Evolutionary conservation across 78 protist species (phyloP).

Genomic region (Dictyostelium discoideum): DNA sequence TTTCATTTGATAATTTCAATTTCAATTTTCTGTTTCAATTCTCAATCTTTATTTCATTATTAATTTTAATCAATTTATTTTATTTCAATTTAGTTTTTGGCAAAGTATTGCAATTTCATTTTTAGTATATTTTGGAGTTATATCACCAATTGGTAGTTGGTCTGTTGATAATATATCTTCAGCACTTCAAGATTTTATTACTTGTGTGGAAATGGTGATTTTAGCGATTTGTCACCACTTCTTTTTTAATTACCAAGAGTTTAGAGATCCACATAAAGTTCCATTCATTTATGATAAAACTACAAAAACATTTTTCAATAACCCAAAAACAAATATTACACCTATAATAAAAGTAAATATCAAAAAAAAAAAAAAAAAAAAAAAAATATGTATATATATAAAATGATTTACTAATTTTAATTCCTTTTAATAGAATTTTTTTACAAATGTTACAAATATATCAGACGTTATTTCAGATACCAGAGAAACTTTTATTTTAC

Average conservation of each 20-base stretch:
- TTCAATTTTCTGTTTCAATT: background rate
- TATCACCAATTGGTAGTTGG: conserved; percentile 33
- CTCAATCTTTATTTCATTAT: background rate
- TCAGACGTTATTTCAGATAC: conserved; percentile 63
- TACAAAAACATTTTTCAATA: conserved; percentile 61
- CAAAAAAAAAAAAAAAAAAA: too few species aligned
- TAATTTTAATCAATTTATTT: too few species aligned
- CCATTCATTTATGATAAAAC: conserved; percentile 45
- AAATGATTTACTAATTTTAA: background rate
- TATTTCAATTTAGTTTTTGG: conserved; percentile 6
- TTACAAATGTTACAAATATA: conserved; percentile 32
- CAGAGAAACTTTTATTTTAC: conserved; percentile 44
- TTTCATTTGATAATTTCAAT: too few species aligned
- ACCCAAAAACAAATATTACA: conserved; percentile 22
- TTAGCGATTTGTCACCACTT: conserved; percentile 42
- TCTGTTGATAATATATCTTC: conserved; percentile 41
- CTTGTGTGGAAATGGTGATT: conserved; percentile 72
- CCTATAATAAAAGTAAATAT: conserved; percentile 23
- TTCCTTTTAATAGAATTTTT: conserved; percentile 3
- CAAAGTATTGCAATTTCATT: conserved; percentile 68
- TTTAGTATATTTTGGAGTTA: conserved; percentile 56
- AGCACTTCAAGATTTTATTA: conserved; percentile 55
- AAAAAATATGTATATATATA: background rate
- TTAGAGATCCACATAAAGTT: conserved; percentile 56
- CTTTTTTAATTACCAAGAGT: conserved; percentile 51